Evolutionary conservation across 2,329 filamentous ascomycete genomes (phyloP), one percentile per base, ranked within the genome.

Genomic region (Teratosphaeria viscida): DNA sequence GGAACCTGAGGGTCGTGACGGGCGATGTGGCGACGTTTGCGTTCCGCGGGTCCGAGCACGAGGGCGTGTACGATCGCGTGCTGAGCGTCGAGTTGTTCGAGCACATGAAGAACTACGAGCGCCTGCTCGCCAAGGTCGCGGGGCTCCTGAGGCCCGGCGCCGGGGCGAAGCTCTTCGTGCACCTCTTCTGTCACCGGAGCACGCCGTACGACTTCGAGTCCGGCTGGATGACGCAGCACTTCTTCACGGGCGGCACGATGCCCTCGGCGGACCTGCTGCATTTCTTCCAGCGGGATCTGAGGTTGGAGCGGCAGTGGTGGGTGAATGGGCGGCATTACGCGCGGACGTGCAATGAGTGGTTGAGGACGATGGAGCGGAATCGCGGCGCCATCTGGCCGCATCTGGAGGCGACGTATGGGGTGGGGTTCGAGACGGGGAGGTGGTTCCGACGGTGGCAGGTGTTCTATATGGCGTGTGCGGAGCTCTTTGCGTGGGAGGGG

Each of bases 211-310:
- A 88, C 68, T 89, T 84, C 64, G 85, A 88, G 62, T 80, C 81
- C 55, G 86, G 86, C 37, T 89, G 86, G 86, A 89, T 89, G 86
- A 86, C 85, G 56, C 82, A 81, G 62, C 79, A 88, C 68, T 89
- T 89, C 77, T 89, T 89, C 73, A 86, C 85, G 0, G 86, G 86
- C 12, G 86, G 86, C 2, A 88, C 85, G 6, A 89, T 89, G 86
- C 84, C 83, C 3, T 84, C 79, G 52, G 81, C 84, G 0, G 86
- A 89, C 69, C 72, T 89, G 58, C 71, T 89, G 61, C 75, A 85
- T 49, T 88, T 81, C 68, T 89, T 88, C 68, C 85, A 89, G 71
- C 74, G 77, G 27, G 80, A 88, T 67, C 70, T 89, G 56, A 79
- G 73, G 57, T 70, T 88, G 34, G 74, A 81, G 72, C 75, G 77